These are phyloP conservation scores for Cicer arietinum DNA, from an alignment of 306 rosid species.

Conservation along the genomic window DNA sequence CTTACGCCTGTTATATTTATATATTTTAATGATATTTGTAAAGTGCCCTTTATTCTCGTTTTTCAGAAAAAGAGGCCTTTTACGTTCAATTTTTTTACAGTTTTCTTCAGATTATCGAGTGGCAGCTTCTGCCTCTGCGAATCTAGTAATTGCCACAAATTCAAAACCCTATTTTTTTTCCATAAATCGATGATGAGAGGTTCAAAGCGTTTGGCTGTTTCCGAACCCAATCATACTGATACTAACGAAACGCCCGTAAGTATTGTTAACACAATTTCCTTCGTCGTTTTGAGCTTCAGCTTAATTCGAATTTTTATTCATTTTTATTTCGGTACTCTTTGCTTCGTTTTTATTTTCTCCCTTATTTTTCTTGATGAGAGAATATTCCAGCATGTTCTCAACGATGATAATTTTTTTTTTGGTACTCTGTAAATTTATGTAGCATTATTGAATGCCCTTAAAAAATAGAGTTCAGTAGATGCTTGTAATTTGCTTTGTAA, in stretches of 20 bases:
- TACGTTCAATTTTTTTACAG: conserved; percentile 17
- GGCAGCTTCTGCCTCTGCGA: conserved; percentile 27
- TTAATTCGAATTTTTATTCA: conserved; percentile 30
- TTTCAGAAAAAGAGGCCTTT: conserved; percentile 15
- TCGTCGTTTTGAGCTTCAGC: conserved; percentile 39
- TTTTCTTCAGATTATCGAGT: conserved; percentile 24
- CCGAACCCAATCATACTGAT: conserved; percentile 61
- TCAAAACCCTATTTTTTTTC: conserved; percentile 51
- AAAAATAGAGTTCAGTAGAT: neutral
- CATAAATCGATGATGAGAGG: conserved; percentile 69
- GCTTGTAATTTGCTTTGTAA: conserved; percentile 7
- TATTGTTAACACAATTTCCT: conserved; percentile 19
- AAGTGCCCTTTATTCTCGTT: conserved; percentile 17
- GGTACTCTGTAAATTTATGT: neutral
- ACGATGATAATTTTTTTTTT: neutral
- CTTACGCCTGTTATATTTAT: neutral
- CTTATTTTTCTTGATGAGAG: neutral
- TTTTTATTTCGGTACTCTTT: conserved; percentile 1
- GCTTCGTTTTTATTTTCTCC: neutral
- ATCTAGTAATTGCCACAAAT: conserved; percentile 4
- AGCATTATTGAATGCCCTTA: conserved; percentile 5
- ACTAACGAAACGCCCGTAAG: conserved; percentile 70
- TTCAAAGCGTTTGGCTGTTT: conserved; percentile 68
- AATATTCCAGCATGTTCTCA: neutral
- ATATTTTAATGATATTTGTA: conserved; percentile 10